Evolutionary conservation across 306 rosid genomes (phyloP), one percentile per base, ranked within the genome.

Genomic region (Cucumis melo): DNA sequence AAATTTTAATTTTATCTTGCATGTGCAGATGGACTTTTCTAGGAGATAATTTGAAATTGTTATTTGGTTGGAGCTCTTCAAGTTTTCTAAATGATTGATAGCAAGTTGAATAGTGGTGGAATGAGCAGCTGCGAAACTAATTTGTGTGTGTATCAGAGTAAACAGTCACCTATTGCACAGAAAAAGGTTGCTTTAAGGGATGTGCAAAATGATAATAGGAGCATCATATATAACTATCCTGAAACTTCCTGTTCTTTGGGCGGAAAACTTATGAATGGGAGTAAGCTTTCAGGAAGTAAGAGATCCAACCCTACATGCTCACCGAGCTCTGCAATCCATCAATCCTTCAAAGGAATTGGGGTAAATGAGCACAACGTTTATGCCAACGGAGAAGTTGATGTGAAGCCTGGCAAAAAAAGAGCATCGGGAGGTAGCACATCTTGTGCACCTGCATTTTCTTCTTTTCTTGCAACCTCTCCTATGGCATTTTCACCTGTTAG

Each of bases 171-270:
- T 20, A 57, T 80, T 57, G 74, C 81, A 24, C 23, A n/a, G 78
- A 83, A 83, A 79, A 85, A 85, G 76, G 21, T 34, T 23, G 80
- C 80, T 64, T 57, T 85, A 75, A 79, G 83, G 39, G 86, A 85
- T 76, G 80, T 81, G 50, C 88, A 82, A 59, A 85, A 85, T 66
- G 84, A 85, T 41, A 76, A 79, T 51, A 80, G 83, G 44, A 74
- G 38, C 34, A 44, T 27, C 34, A 36, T 50, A 32, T 38, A 50
- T 20, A 79, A 74, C 51, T 64, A 60, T 74, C 72, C 81, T 16
- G 77, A 74, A 75, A 63, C 60, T 76, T 42, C 72, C 23, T 65
- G 61, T 76, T 4, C 61, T 68, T 77, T 72, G 61, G 86, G 83
- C 39, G 46, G 56, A 63, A 21, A 34, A 14, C 56, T 21, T 29